A percentile compares a stretch with the other conserved stretches of the same genome.
Conservation (phyloP, 257 asterid species). For the Solanum medicagineum region DNA sequence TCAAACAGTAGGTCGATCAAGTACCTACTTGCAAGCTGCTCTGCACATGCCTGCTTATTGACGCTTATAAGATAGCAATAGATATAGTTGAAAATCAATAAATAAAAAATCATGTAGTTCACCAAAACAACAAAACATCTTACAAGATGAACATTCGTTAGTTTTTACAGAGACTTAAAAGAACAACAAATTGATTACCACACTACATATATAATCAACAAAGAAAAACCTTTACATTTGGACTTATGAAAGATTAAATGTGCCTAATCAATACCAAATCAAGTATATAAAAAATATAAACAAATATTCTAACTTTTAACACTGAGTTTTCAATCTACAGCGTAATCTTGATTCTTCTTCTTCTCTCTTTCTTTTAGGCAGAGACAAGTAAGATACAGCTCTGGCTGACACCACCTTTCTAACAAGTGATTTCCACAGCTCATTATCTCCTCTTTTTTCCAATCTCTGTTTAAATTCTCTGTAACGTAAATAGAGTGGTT, state of each 20-base stretch:
- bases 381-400: conserved; percentile 38
- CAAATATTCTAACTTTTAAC: background rate
- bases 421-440: conserved; percentile 54
- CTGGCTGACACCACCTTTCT: conserved; percentile 54
- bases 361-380: conserved; percentile 51
- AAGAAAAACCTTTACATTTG: background rate
- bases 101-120: background rate
- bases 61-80: no score
- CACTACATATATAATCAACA: background rate
- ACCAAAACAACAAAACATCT: background rate
- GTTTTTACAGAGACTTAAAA: background rate
- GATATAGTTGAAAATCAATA: background rate
- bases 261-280: background rate
- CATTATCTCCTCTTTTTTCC: conserved; percentile 25
- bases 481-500: background rate
- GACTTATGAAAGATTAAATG: background rate
- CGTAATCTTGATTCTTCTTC: conserved; percentile 29
- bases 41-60: no score
- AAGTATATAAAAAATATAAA: background rate
- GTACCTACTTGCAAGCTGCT: no score
- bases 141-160: background rate
- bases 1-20: no score
- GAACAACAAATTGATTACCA: background rate
- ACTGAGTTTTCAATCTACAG: conserved; percentile 8
- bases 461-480: conserved; percentile 62